Base-by-base conservation (phyloP, 2,329 filamentous ascomycete genomes). In the Leptographium wingfieldii region DNA sequence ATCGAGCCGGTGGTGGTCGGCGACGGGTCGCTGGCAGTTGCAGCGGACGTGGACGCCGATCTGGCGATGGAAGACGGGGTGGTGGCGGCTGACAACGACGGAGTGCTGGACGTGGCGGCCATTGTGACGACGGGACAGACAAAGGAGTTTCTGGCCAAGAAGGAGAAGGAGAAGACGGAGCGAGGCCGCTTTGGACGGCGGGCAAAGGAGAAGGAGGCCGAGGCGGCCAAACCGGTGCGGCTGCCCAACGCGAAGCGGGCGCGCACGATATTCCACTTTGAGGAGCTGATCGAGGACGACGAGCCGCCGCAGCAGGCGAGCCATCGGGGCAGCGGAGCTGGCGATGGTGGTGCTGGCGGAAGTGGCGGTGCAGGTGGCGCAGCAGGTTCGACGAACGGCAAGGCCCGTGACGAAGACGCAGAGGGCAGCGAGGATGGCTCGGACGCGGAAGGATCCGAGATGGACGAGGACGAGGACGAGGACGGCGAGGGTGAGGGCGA, bases 111-210 rank as follows among this genome's bases (percentile, higher is more conserved):
- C 66, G 88, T 94, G 55, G 90, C 89, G n/a, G 87, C 81, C 65
- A 92, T 94, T 64, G 88, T 94, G 43, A 87, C 87, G 1, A 87
- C 84, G 66, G 89, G 89, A 38, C 88, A 90, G 70, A 90, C 90
- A 66, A 83, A 84, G 66, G 89, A 94, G 67, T 92, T 91, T 66
- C 75, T 94, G 6, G 89, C 88, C 11, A 88, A 89, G 73, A 90
- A 89, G 70, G 88, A 92, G 68, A 87, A 85, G 69, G 87, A 92
- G 68, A 92, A 89, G 77, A 77, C 79, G 5, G 84, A 87, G 62
- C 86, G 83, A 71, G 76, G 73, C 3, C 80, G 80, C 61, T 76
- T 79, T 27, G 83, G 80, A 65, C 87, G 86, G 67, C 78, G 79
- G 51, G 78, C 75, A 27, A 84, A 85, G 66, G 80, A 80, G 43